phyloP scores from a whole-genome alignment of 805 yeast genomes.

The Wickerhamomyces ciferrii region DNA sequence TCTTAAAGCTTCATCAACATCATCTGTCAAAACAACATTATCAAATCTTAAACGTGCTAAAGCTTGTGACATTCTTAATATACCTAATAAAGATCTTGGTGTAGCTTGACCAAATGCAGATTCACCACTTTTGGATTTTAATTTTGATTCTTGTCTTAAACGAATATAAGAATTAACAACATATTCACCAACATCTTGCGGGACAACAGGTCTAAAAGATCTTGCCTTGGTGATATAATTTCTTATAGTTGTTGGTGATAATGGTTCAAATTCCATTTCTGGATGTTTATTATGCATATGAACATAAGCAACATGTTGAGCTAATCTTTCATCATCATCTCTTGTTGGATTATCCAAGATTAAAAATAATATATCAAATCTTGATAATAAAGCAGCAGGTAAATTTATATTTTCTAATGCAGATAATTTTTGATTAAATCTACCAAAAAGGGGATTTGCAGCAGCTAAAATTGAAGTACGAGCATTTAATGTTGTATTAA shows the following conservation, averaged over 20 bases:
- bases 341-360: slow-evolving; percentile 79
- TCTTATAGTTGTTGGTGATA: slow-evolving; percentile 75
- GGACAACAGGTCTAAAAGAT: slow-evolving; percentile 77
- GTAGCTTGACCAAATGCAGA: slow-evolving; percentile 88
- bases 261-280: slow-evolving; percentile 63
- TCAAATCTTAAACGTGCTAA: slow-evolving; percentile 85
- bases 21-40: slow-evolving; percentile 62
- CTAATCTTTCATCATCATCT: slow-evolving; percentile 79
- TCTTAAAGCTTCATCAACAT: slow-evolving; percentile 94
- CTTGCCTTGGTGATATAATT: slow-evolving; percentile 87
- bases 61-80: slow-evolving; percentile 91
- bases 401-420: slow-evolving; percentile 94
- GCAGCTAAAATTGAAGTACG: slow-evolving; percentile 95
- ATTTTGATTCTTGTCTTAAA: slow-evolving; percentile 86
- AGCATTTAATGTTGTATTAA: slow-evolving; percentile 92
- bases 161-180: slow-evolving; percentile 83
- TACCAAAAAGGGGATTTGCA: slow-evolving; percentile 95
- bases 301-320: slow-evolving; percentile 91
- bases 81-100: slow-evolving; percentile 90
- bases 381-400: slow-evolving; percentile 93
- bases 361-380: slow-evolving; percentile 87
- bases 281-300: slow-evolving; percentile 94
- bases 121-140: slow-evolving; percentile 63
- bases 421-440: slow-evolving; percentile 84
- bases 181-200: slow-evolving; percentile 78